These are phyloP conservation scores for Phytophthora sp. DNA, from an alignment of 352 stramenopile genomes.

Conservation along the genomic window DNA sequence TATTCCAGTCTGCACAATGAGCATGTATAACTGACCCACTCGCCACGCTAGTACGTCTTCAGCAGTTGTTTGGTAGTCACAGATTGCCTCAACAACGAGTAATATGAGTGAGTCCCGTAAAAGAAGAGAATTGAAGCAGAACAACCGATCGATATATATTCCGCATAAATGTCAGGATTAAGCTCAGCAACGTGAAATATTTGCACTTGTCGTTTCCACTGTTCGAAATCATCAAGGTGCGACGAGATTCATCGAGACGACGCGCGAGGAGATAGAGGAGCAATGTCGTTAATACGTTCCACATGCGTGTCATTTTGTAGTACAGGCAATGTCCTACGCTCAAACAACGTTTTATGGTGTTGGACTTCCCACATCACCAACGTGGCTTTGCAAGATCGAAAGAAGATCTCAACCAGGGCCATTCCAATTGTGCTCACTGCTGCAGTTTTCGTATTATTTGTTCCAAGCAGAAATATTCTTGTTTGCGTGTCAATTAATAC, in stretches of 20 bases:
- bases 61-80: neutral
- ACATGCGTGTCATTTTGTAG: no score
- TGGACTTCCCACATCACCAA: neutral
- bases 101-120: conserved; percentile 24
- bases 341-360: no score
- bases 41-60: neutral
- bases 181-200: neutral
- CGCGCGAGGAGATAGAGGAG: no score
- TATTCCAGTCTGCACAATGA: neutral
- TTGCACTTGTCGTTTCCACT: conserved; percentile 6
- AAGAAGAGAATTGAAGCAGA: conserved; percentile 30
- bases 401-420: conserved; percentile 2
- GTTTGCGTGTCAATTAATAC: conserved; percentile 7
- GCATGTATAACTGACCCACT: neutral
- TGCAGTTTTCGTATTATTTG: neutral
- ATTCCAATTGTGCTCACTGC: neutral
- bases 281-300: no score
- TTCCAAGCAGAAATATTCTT: neutral
- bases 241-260: neutral
- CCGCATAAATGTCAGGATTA: neutral
- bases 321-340: no score
- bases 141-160: conserved; percentile 25
- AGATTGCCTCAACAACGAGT: conserved; percentile 1
- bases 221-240: neutral
- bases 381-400: neutral